Evolutionary conservation across 2,329 filamentous ascomycete genomes (phyloP).

Genomic region (Diaporthe sp.): DNA sequence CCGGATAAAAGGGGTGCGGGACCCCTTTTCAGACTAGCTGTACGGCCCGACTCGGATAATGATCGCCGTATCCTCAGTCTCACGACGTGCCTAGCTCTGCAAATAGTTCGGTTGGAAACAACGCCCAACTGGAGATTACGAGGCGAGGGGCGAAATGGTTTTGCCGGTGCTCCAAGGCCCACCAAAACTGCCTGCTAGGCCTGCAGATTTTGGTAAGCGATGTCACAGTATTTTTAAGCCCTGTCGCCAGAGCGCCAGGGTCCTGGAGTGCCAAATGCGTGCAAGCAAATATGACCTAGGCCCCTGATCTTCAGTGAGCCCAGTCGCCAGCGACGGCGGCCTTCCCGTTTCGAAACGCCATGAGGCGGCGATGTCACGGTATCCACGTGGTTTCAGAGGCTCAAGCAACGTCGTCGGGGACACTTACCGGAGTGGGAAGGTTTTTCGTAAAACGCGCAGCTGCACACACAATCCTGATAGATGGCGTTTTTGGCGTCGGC

Average conservation of each 20-base stretch:
- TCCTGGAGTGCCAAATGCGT: neutral
- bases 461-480: slow-evolving; percentile 11
- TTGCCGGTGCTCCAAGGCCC: slow-evolving; percentile 8
- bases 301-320: slow-evolving; percentile 22
- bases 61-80: slow-evolving; percentile 14
- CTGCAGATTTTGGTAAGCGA: slow-evolving; percentile 20
- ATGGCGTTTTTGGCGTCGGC: slow-evolving; percentile 29
- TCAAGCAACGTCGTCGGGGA: slow-evolving; percentile 16
- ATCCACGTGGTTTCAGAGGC: slow-evolving; percentile 31
- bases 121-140: slow-evolving; percentile 9
- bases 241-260: neutral
- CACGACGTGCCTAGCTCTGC: slow-evolving; percentile 14
- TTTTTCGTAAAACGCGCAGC: slow-evolving; percentile 19
- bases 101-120: slow-evolving; percentile 30
- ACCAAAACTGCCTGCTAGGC: slow-evolving; percentile 12
- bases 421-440: slow-evolving; percentile 21
- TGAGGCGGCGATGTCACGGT: slow-evolving; percentile 15
- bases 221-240: slow-evolving; percentile 30
- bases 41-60: slow-evolving; percentile 24
- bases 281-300: neutral
- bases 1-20: slow-evolving; percentile 23
- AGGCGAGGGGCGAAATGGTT: slow-evolving; percentile 4
- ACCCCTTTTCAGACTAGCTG: slow-evolving; percentile 19
- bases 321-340: slow-evolving; percentile 6
- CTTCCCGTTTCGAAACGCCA: slow-evolving; percentile 32